phyloP scores from a whole-genome alignment of 2,329 filamentous ascomycete genomes.

The Colletotrichum liaoningense region DNA sequence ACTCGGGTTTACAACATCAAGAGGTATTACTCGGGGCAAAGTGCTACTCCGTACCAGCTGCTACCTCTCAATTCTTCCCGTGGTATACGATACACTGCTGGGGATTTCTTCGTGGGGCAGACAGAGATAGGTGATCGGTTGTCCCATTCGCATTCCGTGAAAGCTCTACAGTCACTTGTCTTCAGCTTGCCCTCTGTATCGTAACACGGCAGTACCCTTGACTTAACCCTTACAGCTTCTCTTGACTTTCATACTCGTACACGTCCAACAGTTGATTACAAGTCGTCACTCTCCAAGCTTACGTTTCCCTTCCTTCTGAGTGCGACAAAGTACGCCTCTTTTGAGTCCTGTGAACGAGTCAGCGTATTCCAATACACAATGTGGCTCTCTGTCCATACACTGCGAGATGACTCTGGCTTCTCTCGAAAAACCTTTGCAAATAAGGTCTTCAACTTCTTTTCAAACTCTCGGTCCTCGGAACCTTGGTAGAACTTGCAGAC shows the following conservation, averaged over 20 bases:
- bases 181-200: neutral
- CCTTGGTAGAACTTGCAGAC: conserved; percentile 99
- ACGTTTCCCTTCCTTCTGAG: conserved; percentile 71
- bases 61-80: too few relatives aligned
- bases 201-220: neutral
- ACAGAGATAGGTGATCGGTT: neutral
- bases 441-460: conserved; percentile 78
- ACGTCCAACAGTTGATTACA: neutral
- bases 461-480: conserved; percentile 82
- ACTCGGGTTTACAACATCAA: neutral
- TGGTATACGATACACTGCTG: neutral
- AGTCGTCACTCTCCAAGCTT: neutral
- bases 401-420: conserved; percentile 92
- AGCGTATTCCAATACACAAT: neutral
- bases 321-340: conserved; percentile 88
- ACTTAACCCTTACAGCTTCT: neutral
- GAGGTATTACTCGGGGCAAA: neutral
- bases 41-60: neutral
- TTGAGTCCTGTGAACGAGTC: conserved; percentile 74
- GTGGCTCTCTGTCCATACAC: conserved; percentile 64
- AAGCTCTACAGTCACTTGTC: neutral
- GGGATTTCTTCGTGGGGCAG: neutral
- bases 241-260: neutral
- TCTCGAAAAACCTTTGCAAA: conserved; percentile 86
- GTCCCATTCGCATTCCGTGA: neutral